Percentiles rank a stretch among this genome's conserved stretches.
Evolutionary conservation across 2,329 filamentous ascomycete species (phyloP).

Genomic region (Tympanopsis confertula): DNA sequence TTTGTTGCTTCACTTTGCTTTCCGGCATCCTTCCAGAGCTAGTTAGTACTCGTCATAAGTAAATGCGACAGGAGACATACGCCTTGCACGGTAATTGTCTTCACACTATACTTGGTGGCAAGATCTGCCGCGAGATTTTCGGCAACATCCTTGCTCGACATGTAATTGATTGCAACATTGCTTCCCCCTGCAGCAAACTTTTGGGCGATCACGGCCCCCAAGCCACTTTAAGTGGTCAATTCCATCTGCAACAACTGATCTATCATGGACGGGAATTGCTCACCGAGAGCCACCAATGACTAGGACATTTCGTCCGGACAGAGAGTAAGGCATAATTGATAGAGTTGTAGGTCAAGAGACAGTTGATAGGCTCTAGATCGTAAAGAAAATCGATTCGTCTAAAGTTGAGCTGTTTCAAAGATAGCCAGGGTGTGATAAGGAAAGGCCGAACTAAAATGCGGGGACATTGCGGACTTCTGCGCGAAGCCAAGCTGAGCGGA

Average conservation of each 20-base stretch:
- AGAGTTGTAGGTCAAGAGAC: neutral
- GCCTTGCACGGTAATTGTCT: slow-evolving; percentile 40
- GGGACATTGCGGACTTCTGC: too few relatives aligned
- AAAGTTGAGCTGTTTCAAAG: too few relatives aligned
- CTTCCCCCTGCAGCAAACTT: slow-evolving; percentile 52
- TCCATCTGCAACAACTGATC: slow-evolving; percentile 1
- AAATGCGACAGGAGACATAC: slow-evolving; percentile 21
- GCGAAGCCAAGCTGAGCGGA: too few relatives aligned
- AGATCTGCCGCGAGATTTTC: slow-evolving; percentile 37
- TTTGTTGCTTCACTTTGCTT: slow-evolving; percentile 37
- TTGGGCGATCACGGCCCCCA: slow-evolving; percentile 46
- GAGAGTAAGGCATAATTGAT: slow-evolving; percentile 44
- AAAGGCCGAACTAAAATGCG: too few relatives aligned
- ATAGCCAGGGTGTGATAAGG: too few relatives aligned
- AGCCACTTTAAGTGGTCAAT: slow-evolving; percentile 31
- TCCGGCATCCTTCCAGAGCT: slow-evolving; percentile 41
- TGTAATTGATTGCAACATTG: slow-evolving; percentile 57
- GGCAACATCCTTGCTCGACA: slow-evolving; percentile 40
- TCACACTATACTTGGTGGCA: slow-evolving; percentile 34
- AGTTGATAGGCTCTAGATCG: too few relatives aligned
- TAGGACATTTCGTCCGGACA: slow-evolving; percentile 49
- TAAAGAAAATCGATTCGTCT: too few relatives aligned
- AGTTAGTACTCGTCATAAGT: neutral
- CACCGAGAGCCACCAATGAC: slow-evolving; percentile 55
- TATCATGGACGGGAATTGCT: slow-evolving; percentile 7